Evolutionary conservation across 2,329 filamentous ascomycete species (phyloP).

Genomic region (Xylaria sp.): DNA sequence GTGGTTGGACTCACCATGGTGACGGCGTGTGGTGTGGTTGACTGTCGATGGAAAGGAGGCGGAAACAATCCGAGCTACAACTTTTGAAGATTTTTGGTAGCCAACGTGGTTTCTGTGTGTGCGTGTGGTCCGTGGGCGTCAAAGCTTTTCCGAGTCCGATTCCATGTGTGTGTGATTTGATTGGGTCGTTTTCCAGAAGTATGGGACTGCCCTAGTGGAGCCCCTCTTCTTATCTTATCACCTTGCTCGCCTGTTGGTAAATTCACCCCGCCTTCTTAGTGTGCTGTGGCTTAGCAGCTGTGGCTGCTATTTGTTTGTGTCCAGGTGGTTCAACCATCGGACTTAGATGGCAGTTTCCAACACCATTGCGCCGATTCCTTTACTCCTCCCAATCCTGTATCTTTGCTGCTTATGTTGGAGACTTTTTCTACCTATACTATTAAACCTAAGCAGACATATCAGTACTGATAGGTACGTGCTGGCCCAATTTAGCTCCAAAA

Average conservation of each 20-base stretch:
- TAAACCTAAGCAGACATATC: not conserved
- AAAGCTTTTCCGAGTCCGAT: conserved; percentile 41
- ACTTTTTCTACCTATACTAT: too few species aligned
- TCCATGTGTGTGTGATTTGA: conserved; percentile 19
- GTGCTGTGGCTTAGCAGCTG: conserved; percentile 24
- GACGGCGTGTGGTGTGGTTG: conserved; percentile 39
- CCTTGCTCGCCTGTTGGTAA: not conserved
- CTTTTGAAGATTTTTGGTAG: conserved; percentile 42
- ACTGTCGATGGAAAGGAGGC: conserved; percentile 40
- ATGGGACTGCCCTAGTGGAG: conserved; percentile 41
- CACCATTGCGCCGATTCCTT: not conserved
- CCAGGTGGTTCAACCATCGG: not conserved
- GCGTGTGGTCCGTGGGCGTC: conserved; percentile 33
- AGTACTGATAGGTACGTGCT: not conserved
- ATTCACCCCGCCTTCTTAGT: conserved; percentile 28
- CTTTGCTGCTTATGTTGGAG: not conserved
- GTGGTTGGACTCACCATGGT: conserved; percentile 38
- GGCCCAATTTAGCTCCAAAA: not conserved
- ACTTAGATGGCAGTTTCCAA: not conserved
- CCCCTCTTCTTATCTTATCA: conserved; percentile 37
- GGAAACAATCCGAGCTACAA: conserved; percentile 36
- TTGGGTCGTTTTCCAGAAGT: conserved; percentile 25
- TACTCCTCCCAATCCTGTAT: not conserved
- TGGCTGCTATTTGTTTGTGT: conserved; percentile 23
- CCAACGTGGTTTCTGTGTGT: conserved; percentile 38